Base-by-base conservation (phyloP, 225 moss, liverwort and hornwort genomes). In the Marchantia paleacea region DNA sequence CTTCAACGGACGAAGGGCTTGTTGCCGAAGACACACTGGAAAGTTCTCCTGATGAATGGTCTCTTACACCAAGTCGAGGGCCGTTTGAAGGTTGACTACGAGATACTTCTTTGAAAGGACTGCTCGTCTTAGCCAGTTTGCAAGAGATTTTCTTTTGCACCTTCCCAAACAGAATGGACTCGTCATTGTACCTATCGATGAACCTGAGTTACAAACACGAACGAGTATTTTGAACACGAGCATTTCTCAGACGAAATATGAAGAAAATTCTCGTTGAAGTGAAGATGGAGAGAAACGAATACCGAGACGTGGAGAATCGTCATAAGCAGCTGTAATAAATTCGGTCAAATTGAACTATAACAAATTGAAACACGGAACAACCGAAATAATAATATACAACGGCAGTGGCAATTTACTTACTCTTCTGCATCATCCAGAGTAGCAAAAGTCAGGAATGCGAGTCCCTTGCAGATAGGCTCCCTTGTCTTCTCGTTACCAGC, bases 381-480 rank as follows among this genome's bases (percentile, higher is more conserved):
- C 57, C 14, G 1, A 9, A 57, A 9, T 57, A 19, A 5, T 3
- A 64, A 39, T 39, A 2, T 5, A 39, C 39, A 76, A 0, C 4
- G 8, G 7, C 14, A 7, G 69, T 69, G 69, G 69, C 25, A 15
- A 14, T 15, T 39, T 39, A 79, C 92, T 90, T 88, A 97, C 96
- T 85, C 81, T 76, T 88, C 82, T 19, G 97, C 97, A 76, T 89
- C 87, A 72, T 87, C 87, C 65, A 88, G 86, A 10, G 89, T 86
- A 62, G 89, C 88, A 77, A 99, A 99, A 7, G 95, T 95, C n/a
- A 99, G 88, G 82, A 93, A 99, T 51, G 90, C 95, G 81, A 92
- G 87, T 24, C 97, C 95, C 81, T 92, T 95, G 89, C 97, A 99
- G 72, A 90, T 75, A n/a, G 95, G 93, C n/a, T 99, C 95, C 20